Base-by-base conservation (phyloP, 345 rosid genomes). In the Populus simonii region DNA sequence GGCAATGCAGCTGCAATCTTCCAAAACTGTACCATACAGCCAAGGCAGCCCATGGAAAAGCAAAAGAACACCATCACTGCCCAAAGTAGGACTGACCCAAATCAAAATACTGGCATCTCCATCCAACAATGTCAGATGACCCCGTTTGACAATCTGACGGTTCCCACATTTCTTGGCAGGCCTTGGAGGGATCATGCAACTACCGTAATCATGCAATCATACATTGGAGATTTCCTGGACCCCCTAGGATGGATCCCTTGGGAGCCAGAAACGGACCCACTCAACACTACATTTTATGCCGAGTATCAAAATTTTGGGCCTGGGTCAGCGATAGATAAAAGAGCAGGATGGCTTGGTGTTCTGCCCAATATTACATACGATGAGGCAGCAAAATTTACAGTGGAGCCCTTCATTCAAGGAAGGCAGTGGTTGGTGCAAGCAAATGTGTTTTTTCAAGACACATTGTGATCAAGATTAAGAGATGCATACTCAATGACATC, bases 161-260 rank as follows among this genome's bases (percentile, higher is more conserved):
- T 62, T 17, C 35, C 69, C 25, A 78, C 81, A 0, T 83, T 59
- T 78, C 85, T 82, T 1, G 89, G 91, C 11, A 59, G 90, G 81
- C 88, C 91, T 5, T 83, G 87, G 89, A 85, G 75, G 80, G 80
- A 78, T 22, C 81, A 79, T 68, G 71, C 89, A 15, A 77, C 86
- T 3, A 77, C 87, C 3, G 72, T 89, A 18, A 67, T 79, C 16
- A 74, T 87, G 84, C 68, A 79, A 23, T 83, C 86, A 1, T 1
- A 20, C 7, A 84, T 84, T 0, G 87, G 78, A 1, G 79, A 68
- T 22, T 43, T 85, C 8, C 39, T 85, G 55, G 75, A 85, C 65
- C 87, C 81, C 3, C 18, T 10, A 29, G 89, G 86, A 5, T 87
- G 91, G 89, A 55, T 65, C 7, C 51, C 61, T 11, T 83, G 85